phyloP scores from a whole-genome alignment of 805 yeast genomes.

The Nematodospora valgi region DNA sequence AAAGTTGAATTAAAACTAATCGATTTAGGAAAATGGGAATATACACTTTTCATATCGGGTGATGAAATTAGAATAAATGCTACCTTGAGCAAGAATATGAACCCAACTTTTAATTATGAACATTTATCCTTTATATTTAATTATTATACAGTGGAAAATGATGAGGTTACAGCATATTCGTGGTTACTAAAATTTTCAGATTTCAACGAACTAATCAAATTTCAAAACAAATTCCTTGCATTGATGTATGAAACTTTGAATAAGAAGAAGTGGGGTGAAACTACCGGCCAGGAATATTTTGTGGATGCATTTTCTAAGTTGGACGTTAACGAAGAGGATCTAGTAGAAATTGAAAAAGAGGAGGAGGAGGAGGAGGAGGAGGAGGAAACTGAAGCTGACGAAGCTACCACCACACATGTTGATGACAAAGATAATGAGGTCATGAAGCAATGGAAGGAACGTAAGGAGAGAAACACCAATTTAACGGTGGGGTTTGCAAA shows the following conservation, averaged over 20 bases:
- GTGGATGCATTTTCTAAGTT: slow-evolving; percentile 46
- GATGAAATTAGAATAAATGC: slow-evolving; percentile 11
- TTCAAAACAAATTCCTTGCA: slow-evolving; percentile 51
- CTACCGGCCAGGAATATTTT: slow-evolving; percentile 54
- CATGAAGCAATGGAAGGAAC: slow-evolving; percentile 14
- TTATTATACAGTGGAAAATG: slow-evolving; percentile 23
- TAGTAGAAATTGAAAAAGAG: slow-evolving; percentile 25
- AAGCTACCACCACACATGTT: slow-evolving; percentile 12
- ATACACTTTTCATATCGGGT: slow-evolving; percentile 43
- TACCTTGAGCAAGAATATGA: slow-evolving; percentile 42
- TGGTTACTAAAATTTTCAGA: slow-evolving; percentile 58
- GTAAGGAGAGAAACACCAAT: slow-evolving; percentile 52
- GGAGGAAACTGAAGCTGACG: slow-evolving; percentile 28
- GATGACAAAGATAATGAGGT: slow-evolving; percentile 28
- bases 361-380: slow-evolving; percentile 21
- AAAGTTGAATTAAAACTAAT: slow-evolving; percentile 30
- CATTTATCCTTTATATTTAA: slow-evolving; percentile 64
- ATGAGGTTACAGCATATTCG: slow-evolving; percentile 44
- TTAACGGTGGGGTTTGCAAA: slow-evolving; percentile 68
- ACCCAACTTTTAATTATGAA: slow-evolving; percentile 63
- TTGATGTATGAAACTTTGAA: slow-evolving; percentile 63
- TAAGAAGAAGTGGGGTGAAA: slow-evolving; percentile 45
- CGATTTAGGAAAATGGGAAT: slow-evolving; percentile 50
- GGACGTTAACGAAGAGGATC: slow-evolving; percentile 32
- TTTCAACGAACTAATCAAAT: slow-evolving; percentile 38